Conservation (phyloP, 1,139 yeast species). For the Pichia sp. region DNA sequence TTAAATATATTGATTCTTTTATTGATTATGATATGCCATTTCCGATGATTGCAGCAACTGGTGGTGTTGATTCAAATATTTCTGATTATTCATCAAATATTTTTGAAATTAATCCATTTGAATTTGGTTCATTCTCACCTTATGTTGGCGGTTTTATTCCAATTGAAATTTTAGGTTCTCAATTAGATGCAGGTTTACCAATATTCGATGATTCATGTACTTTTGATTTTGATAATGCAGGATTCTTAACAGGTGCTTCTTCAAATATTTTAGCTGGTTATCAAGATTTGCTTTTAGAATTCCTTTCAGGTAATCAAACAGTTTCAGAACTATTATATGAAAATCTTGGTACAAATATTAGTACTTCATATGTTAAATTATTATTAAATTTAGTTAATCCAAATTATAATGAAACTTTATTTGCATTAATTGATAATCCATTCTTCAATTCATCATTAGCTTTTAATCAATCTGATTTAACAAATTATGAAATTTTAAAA, state of each 20-base stretch:
- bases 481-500: slow-evolving; percentile 24
- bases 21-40: slow-evolving; percentile 34
- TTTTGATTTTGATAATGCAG: slow-evolving; percentile 63
- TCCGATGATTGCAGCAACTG: slow-evolving; percentile 38
- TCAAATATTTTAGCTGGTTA: slow-evolving; percentile 33
- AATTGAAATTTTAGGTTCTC: slow-evolving; percentile 48
- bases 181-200: slow-evolving; percentile 25
- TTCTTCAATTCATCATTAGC: slow-evolving; percentile 43
- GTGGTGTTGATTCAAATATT: slow-evolving; percentile 31
- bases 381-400: slow-evolving; percentile 18
- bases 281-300: slow-evolving; percentile 8
- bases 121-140: slow-evolving; percentile 65
- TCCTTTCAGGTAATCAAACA: slow-evolving; percentile 7
- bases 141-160: slow-evolving; percentile 46
- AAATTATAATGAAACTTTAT: slow-evolving; percentile 17
- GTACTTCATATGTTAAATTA: slow-evolving; percentile 12
- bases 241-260: slow-evolving; percentile 67
- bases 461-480: slow-evolving; percentile 33
- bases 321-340: background rate
- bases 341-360: slow-evolving; percentile 18
- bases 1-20: slow-evolving; percentile 31
- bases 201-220: slow-evolving; percentile 38
- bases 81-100: slow-evolving; percentile 24
- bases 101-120: slow-evolving; percentile 58
- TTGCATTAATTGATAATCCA: slow-evolving; percentile 58